Conservation (phyloP, 805 yeast genomes). For the Wickerhamiella azyma region DNA sequence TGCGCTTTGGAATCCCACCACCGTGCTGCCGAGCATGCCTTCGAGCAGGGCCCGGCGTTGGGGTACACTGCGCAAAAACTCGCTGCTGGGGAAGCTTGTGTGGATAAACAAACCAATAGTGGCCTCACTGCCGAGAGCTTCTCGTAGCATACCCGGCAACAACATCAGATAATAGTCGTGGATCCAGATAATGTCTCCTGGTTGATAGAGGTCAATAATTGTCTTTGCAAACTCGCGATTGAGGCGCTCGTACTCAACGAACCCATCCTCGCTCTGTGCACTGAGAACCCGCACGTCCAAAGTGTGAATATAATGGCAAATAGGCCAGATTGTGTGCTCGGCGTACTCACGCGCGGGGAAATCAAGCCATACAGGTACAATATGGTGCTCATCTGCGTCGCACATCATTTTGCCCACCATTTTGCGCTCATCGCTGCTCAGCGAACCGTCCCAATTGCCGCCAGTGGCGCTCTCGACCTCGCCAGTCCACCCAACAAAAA, state of each 20-base stretch:
- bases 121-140: conserved; percentile 53
- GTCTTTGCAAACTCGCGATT: conserved; percentile 82
- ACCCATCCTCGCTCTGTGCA: conserved; percentile 56
- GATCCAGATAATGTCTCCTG: conserved; percentile 87
- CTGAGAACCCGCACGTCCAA: conserved; percentile 12
- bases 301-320: conserved; percentile 74
- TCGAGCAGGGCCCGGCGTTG: conserved; percentile 71
- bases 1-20: conserved; percentile 72
- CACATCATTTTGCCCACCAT: conserved; percentile 34
- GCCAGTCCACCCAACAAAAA: conserved; percentile 91
- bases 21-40: conserved; percentile 84
- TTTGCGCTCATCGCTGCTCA: conserved; percentile 43
- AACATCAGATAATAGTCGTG: conserved; percentile 79
- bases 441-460: conserved; percentile 19
- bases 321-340: conserved; percentile 86
- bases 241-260: conserved; percentile 76
- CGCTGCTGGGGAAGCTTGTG: conserved; percentile 90
- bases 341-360: conserved; percentile 73
- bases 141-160: conserved; percentile 69
- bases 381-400: conserved; percentile 11
- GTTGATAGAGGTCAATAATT: conserved; percentile 55
- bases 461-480: conserved; percentile 37
- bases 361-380: conserved; percentile 68
- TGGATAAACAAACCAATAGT: conserved; percentile 70
- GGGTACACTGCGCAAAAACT: conserved; percentile 79